Evolutionary conservation across 2,329 filamentous ascomycete species (phyloP).

Genomic region (Cladophialophora psammophila): DNA sequence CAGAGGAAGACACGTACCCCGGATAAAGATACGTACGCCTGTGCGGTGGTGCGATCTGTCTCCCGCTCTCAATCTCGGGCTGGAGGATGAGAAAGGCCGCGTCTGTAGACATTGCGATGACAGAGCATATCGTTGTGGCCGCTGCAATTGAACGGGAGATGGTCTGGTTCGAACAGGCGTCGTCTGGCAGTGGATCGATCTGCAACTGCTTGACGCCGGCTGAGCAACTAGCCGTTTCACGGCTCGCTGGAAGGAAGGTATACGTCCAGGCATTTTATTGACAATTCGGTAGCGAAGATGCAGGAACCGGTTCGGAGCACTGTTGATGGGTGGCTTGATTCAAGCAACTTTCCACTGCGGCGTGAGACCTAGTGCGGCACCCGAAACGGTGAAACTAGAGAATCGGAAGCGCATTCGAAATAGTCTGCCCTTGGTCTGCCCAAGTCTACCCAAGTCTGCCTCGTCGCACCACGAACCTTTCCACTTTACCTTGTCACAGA

Average conservation of each 20-base stretch:
- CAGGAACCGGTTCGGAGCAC: neutral
- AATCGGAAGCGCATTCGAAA: neutral
- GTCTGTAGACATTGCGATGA: constrained; percentile 34
- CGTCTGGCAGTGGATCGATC: constrained; percentile 55
- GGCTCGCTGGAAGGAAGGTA: constrained; percentile 20
- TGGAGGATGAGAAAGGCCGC: constrained; percentile 35
- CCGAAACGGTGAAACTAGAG: neutral
- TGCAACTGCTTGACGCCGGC: constrained; percentile 4
- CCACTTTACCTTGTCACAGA: neutral
- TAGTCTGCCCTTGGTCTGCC: no score
- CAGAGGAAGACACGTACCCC: constrained; percentile 32
- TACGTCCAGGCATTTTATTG: constrained; percentile 17
- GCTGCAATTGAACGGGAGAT: constrained; percentile 34
- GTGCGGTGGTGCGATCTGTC: constrained; percentile 54
- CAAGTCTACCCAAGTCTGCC: no score
- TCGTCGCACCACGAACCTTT: neutral
- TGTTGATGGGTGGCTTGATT: constrained; percentile 1
- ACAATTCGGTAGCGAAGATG: no score
- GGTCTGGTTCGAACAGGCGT: constrained; percentile 55
- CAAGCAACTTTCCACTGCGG: neutral
- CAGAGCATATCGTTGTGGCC: constrained; percentile 24
- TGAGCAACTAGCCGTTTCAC: constrained; percentile 20
- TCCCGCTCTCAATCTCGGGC: constrained; percentile 49
- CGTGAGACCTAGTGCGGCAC: neutral
- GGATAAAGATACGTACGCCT: constrained; percentile 48